Evolutionary conservation across 768 basidiomycete species (phyloP), one percentile per base, ranked within the genome.

Genomic region (Suillus fuscotomentosus): DNA sequence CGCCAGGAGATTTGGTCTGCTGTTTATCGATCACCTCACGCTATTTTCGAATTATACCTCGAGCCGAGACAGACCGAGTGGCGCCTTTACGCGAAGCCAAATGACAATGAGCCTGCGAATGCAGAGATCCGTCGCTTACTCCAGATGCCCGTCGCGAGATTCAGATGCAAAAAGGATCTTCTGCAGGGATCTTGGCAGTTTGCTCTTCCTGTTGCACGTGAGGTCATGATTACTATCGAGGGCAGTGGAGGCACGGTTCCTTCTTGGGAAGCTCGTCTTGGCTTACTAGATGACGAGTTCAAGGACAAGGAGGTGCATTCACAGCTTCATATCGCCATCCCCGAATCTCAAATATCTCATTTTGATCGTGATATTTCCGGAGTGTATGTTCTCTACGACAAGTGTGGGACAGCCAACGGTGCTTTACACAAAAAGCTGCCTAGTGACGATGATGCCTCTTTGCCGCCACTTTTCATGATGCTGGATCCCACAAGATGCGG

Each of bases 1-100:
- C 89, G 96, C 38, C 94, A 96, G 73, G 89, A 92, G 65, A 86
- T 89, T 39, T 98, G 96, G 96, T 86, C 85, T 27, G 92, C 85
- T 1, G 79, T 88, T 22, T 97, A 91, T 76, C 86, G 88, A 68
- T 91, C 92, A 0, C 79, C 89, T 0, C 74, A 81, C 3, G 95
- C 90, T 11, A 79, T 76, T 2, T 83, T 96, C 51, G 92, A 96
- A 71, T 83, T 97, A 17, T 82, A 86, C 60, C 81, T 98, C 14
- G 86, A 94, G 71, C 87, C 86, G 43, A 83, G 84, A 70, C 88
- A 88, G 65, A 87, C 91, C 2, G 92, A 96, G 75, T 97, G 95
- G 96, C 85, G 91, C 14, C 77, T 98, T 14, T 96, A 87, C 65
- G 93, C 86, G 27, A 82, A 85, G 62, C 87, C 95, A 3, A 79